Conservation (phyloP, 176 grass and related monocot genomes). For the maize (Zea mays) region DNA sequence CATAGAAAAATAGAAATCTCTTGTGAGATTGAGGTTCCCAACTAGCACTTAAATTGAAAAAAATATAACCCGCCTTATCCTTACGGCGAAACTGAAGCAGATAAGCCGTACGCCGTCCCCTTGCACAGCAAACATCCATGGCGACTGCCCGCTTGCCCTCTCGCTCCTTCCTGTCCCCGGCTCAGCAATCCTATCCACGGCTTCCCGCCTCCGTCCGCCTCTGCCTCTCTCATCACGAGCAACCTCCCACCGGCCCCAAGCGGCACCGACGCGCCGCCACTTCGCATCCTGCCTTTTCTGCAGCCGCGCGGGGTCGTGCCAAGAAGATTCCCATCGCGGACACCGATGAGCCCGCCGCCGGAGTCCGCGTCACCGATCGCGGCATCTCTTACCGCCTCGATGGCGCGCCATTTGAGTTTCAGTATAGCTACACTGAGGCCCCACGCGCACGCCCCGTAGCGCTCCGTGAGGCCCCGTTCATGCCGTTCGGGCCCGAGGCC, state of each 20-base stretch:
- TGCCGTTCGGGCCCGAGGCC: conserved; percentile 76
- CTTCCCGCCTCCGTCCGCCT: conserved; percentile 27
- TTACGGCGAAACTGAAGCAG: too few relatives aligned
- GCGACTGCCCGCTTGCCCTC: conserved; percentile 31
- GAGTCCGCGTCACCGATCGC: conserved; percentile 59
- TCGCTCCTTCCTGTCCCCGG: conserved; percentile 23
- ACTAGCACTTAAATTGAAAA: too few relatives aligned
- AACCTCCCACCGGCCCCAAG: conserved; percentile 33
- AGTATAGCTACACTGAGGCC: conserved; percentile 94
- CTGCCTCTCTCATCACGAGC: conserved; percentile 27
- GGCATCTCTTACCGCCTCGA: conserved; percentile 68
- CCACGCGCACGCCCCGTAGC: conserved; percentile 70
- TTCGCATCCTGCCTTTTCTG: conserved; percentile 53
- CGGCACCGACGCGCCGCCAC: conserved; percentile 31
- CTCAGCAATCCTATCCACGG: conserved; percentile 39
- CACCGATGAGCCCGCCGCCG: conserved; percentile 44
- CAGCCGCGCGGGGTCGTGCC: not conserved
- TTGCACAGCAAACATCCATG: conserved; percentile 32
- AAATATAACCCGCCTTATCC: not conserved
- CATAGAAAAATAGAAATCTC: too few relatives aligned
- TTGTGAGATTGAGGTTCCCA: too few relatives aligned
- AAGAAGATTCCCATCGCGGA: conserved; percentile 36
- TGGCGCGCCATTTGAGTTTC: conserved; percentile 87
- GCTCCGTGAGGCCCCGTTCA: conserved; percentile 67
- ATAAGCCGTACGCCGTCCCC: not conserved